Evolutionary conservation across 805 yeast genomes (phyloP), one percentile per base, ranked within the genome.

Genomic region (Candida insectorum): DNA sequence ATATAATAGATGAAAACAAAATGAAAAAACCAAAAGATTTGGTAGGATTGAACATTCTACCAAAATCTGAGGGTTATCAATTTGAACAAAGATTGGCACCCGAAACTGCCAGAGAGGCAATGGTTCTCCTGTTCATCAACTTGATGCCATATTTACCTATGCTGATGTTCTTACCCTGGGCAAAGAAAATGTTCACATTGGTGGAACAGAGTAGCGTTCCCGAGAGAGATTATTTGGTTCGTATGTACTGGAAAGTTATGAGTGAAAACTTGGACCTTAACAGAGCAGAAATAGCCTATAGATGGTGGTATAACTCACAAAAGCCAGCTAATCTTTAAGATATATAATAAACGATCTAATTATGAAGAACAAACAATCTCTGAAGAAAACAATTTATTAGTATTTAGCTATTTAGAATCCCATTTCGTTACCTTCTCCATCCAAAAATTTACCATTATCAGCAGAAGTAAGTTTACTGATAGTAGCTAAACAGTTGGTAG

Each of bases 291-390:
- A 34, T 75, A 25, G 84, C 76, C 1, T 65, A 74, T 32, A 56
- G 56, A 15, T 80, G 85, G 85, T 80, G 85, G 85, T 80, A 77
- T 49, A 69, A 66, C 16, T n/a, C n/a, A n/a, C n/a, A n/a, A n/a
- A n/a, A n/a, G n/a, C n/a, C n/a, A n/a, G n/a, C n/a, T n/a, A n/a
- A n/a, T n/a, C n/a, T n/a, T 20, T 8, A 11, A 20, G 11, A 20
- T 20, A 20, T 20, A 20, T 20, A 11, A 20, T 8, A 20, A 8
- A 20, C 11, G 10, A 20, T 20, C 23, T 20, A 8, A 20, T 20
- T 11, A 11, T 11, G 11, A 20, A 20, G 11, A 11, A 8, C 23
- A 11, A 20, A 20, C 8, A 20, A 20, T 20, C 23, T 8, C 23
- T n/a, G n/a, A n/a, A n/a, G n/a, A n/a, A n/a, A n/a, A 20, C 23